These are phyloP conservation scores for Cyclotella kingstonii DNA, from an alignment of 108 stramenopile genomes.

Conservation along the genomic window DNA sequence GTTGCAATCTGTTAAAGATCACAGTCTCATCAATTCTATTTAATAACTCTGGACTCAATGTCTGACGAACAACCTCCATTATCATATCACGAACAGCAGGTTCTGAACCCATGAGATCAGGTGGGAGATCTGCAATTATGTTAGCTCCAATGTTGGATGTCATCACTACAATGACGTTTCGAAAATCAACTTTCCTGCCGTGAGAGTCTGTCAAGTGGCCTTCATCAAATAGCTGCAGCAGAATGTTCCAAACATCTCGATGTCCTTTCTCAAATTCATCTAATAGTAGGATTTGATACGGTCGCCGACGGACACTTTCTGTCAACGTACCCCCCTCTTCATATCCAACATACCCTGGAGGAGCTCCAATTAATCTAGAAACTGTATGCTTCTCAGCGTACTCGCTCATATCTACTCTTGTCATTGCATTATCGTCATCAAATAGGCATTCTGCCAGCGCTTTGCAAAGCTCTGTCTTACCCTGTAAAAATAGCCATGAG, in stretches of 20 bases:
- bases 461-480: conserved; percentile 93
- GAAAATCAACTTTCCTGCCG: conserved; percentile 72
- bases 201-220: conserved; percentile 76
- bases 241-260: conserved; percentile 79
- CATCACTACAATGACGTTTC: conserved; percentile 77
- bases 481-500: conserved; percentile 51
- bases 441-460: conserved; percentile 87
- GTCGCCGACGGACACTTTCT: conserved; percentile 73
- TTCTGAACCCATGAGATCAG: conserved; percentile 55
- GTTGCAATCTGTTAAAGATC: conserved; percentile 71
- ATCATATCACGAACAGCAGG: conserved; percentile 61
- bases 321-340: conserved; percentile 81
- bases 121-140: conserved; percentile 63
- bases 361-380: conserved; percentile 77
- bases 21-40: conserved; percentile 77
- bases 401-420: conserved; percentile 89
- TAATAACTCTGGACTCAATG: conserved; percentile 71
- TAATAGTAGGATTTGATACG: conserved; percentile 81
- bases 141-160: conserved; percentile 81
- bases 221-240: conserved; percentile 84
- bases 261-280: conserved; percentile 85
- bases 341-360: conserved; percentile 71
- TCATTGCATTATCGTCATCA: conserved; percentile 91
- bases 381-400: conserved; percentile 86
- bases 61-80: conserved; percentile 67